Conservation (phyloP, 1,139 yeast species). For the Geotrichum candidum region DNA sequence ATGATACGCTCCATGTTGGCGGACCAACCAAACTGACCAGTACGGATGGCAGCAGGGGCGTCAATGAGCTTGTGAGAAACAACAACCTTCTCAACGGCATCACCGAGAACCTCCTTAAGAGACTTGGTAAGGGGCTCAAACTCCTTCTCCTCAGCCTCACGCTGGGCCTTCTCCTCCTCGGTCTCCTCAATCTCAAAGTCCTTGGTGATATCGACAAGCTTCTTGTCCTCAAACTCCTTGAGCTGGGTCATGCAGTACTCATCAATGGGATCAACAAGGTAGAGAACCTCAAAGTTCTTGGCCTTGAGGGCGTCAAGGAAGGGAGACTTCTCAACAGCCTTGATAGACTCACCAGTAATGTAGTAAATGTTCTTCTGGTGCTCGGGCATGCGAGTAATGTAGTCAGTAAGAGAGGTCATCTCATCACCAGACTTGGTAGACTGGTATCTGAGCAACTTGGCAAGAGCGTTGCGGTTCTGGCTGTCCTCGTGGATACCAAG, state of each 20-base stretch:
- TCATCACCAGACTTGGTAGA: constrained; percentile 91
- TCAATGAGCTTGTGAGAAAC: constrained; percentile 96
- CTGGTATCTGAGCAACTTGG: constrained; percentile 94
- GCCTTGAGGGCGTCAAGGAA: constrained; percentile 98
- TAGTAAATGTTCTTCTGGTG: constrained; percentile 99
- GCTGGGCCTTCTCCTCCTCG: constrained; percentile 90
- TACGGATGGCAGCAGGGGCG: constrained; percentile 99
- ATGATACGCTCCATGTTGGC: constrained; percentile 99
- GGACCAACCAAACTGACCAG: constrained; percentile 99
- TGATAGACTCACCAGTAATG: constrained; percentile 97
- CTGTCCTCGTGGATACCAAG: constrained; percentile 99
- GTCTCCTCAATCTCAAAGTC: constrained; percentile 99
- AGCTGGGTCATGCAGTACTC: constrained; percentile 99
- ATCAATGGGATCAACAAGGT: constrained; percentile 98
- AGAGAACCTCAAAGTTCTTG: constrained; percentile 95
- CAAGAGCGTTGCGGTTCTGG: constrained; percentile 92
- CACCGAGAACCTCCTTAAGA: constrained; percentile 95
- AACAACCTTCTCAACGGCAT: constrained; percentile 98
- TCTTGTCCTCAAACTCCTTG: constrained; percentile 99
- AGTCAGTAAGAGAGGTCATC: constrained; percentile 89
- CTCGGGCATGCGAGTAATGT: constrained; percentile 99
- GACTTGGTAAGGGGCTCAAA: constrained; percentile 92
- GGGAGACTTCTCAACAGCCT: constrained; percentile 98
- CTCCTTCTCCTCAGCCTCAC: constrained; percentile 90
- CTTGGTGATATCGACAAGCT: constrained; percentile 96